phyloP scores from a whole-genome alignment of 2,329 filamentous ascomycete species.

The Aspergillus puulaauensis region DNA sequence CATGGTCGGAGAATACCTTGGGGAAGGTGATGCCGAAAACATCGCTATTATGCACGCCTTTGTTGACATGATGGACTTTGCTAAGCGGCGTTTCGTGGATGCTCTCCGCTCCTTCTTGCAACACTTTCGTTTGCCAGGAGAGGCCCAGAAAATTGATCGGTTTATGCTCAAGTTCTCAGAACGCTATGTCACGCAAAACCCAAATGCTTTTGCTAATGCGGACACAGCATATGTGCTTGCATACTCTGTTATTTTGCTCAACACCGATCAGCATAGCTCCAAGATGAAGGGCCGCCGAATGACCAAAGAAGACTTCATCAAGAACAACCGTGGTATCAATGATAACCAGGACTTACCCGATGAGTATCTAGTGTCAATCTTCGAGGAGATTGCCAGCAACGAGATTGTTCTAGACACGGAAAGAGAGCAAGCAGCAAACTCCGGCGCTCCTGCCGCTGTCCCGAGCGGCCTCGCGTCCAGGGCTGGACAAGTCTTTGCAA shows the following conservation, averaged over 20 bases:
- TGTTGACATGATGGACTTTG: conserved; percentile 92
- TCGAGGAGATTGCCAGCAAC: conserved; percentile 84
- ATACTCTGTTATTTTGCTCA: conserved; percentile 95
- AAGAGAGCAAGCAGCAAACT: conserved; percentile 80
- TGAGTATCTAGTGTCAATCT: conserved; percentile 86
- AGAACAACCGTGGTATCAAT: conserved; percentile 98
- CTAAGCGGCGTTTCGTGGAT: conserved; percentile 87
- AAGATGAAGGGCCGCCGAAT: conserved; percentile 82
- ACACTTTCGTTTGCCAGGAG: conserved; percentile 89
- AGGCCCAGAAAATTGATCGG: conserved; percentile 98
- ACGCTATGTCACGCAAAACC: conserved; percentile 90
- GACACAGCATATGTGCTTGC: conserved; percentile 95
- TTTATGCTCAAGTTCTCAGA: conserved; percentile 99
- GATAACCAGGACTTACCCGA: conserved; percentile 90
- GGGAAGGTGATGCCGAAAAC: conserved; percentile 88
- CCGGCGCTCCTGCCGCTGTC: conserved; percentile 63
- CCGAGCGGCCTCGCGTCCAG: conserved; percentile 72
- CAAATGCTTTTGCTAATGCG: conserved; percentile 95
- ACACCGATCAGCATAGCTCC: conserved; percentile 89
- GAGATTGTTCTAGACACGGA: conserved; percentile 96
- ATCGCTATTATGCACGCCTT: conserved; percentile 99
- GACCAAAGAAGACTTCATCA: conserved; percentile 97
- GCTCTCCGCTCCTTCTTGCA: conserved; percentile 88
- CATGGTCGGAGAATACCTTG: conserved; percentile 89
- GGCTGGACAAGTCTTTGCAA: conserved; percentile 85